These are phyloP conservation scores for Tricholoma flavovirens DNA, from an alignment of 768 basidiomycete genomes.

Conservation along the genomic window DNA sequence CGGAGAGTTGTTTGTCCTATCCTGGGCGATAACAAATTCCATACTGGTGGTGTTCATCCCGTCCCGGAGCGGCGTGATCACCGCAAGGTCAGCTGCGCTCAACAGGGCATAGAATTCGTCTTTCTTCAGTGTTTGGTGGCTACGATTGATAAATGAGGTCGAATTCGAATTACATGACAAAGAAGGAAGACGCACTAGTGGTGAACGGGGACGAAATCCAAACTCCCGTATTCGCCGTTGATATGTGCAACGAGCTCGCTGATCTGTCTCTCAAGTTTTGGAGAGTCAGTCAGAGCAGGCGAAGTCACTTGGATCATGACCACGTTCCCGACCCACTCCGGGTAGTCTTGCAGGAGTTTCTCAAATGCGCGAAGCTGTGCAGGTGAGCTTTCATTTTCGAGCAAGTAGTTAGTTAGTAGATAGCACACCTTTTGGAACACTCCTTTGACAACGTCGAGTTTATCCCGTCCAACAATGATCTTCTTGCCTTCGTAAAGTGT, in stretches of 20 bases:
- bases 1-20: conserved; percentile 75
- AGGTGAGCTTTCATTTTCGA: background rate
- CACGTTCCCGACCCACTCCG: conserved; percentile 91
- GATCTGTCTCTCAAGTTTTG: conserved; percentile 89
- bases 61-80: conserved; percentile 93
- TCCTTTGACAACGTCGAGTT: conserved; percentile 97
- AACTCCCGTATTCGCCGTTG: conserved; percentile 89
- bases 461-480: conserved; percentile 96
- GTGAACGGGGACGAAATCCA: conserved; percentile 96
- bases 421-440: conserved; percentile 81
- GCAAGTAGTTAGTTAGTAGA: background rate
- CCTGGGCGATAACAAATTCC: conserved; percentile 96
- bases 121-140: conserved; percentile 95
- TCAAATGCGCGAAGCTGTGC: conserved; percentile 86
- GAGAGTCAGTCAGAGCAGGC: conserved; percentile 86
- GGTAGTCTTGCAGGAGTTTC: conserved; percentile 88
- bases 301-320: conserved; percentile 91
- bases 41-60: conserved; percentile 99
- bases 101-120: conserved; percentile 97
- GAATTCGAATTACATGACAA: background rate
- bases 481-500: conserved; percentile 93
- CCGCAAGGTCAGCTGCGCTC: conserved; percentile 87
- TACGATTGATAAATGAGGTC: conserved; percentile 22
- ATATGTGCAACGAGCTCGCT: conserved; percentile 93
- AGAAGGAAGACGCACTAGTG: conserved; percentile 72